These are phyloP conservation scores for Arabidopsis hybrid DNA, from an alignment of 441 rosid species.

Conservation along the genomic window DNA sequence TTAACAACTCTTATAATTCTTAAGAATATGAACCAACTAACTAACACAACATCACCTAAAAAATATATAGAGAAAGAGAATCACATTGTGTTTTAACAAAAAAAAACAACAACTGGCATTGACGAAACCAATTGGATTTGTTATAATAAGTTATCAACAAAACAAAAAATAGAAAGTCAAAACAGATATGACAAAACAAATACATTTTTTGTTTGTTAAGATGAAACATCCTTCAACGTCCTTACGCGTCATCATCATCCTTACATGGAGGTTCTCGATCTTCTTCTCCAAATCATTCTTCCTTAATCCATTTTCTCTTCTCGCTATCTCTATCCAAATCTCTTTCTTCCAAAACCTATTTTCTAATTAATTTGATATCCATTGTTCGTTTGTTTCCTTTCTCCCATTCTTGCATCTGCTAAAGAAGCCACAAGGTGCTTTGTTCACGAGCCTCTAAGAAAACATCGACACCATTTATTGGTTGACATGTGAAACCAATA, in stretches of 20 bases:
- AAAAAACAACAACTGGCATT: too few relatives aligned
- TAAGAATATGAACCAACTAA: conserved; percentile 27
- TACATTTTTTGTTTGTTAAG: conserved; percentile 37
- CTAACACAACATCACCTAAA: background rate
- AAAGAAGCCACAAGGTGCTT: conserved; percentile 18
- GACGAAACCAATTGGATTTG: conserved; percentile 7
- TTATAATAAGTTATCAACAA: conserved; percentile 5
- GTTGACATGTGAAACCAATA: conserved; percentile 30
- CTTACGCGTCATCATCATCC: conserved; percentile 44
- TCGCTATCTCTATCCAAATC: conserved; percentile 30
- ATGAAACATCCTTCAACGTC: conserved; percentile 35
- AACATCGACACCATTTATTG: background rate
- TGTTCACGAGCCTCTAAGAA: conserved; percentile 21
- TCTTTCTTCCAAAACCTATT: conserved; percentile 18
- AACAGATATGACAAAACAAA: conserved; percentile 39
- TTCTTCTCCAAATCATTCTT: conserved; percentile 29
- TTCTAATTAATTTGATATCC: conserved; percentile 28
- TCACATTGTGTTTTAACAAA: too few relatives aligned
- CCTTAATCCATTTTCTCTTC: conserved; percentile 24
- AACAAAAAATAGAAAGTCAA: conserved; percentile 16
- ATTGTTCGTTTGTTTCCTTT: conserved; percentile 10
- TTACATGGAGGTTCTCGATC: conserved; percentile 37
- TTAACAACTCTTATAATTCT: background rate
- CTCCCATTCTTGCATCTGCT: conserved; percentile 18
- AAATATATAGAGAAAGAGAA: background rate